Evolutionary conservation across 495 filamentous ascomycete species (phyloP), one percentile per base, ranked within the genome.

Genomic region (Penicillium steckii): DNA sequence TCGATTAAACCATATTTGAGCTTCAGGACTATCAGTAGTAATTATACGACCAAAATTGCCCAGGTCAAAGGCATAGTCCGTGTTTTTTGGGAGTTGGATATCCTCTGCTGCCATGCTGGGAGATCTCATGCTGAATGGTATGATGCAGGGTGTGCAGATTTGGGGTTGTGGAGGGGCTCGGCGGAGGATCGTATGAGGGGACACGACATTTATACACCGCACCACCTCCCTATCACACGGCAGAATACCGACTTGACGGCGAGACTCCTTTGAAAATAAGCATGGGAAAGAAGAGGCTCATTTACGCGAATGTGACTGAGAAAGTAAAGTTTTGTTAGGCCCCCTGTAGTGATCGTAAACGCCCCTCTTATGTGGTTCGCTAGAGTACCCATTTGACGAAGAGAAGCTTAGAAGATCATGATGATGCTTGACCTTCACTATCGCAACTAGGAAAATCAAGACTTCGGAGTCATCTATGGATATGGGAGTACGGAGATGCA

Each of bases 1-100:
- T 19, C 70, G 68, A 26, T 71, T 52, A 44, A 69, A 73, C 70
- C 70, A 73, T 38, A 46, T 42, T 35, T 73, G 70, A 7, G 70
- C 64, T n/a, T 59, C 50, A 4, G 55, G 48, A 23, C 50, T 59
- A 4, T 15, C 50, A 17, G 63, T 66, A 0, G 63, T 64, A 12
- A 66, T 48, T 8, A 13, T 18, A n/a, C 57, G 53, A 40, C 47
- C 52, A 23, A 56, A 64, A 7, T 19, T 32, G n/a, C 63, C 63
- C 12, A 61, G 25, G 17, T 66, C 48, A 30, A 48, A 66, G 7
- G 46, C 29, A 55, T 66, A 66, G 6, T 56, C 50, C 13, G 35
- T 50, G 22, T 18, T 40, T 44, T 45, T 51, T 18, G 12, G 17
- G 7, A 46, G 26, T 13, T 32, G 3, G 10, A 18, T 38, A 19